Conservation (phyloP, 1,139 yeast species). For the Martiniozyma asiatica region DNA sequence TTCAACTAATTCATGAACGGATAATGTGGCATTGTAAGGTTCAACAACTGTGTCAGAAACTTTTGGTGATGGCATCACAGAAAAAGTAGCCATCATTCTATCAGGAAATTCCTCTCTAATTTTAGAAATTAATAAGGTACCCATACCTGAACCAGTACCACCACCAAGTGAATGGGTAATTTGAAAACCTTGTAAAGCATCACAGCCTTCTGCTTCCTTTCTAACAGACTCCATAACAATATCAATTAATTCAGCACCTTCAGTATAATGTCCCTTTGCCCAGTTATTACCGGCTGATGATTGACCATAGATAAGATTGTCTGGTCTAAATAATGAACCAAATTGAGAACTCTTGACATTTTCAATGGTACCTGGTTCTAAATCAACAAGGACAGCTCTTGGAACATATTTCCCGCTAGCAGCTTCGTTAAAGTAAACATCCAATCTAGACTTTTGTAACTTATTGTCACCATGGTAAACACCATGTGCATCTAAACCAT, state of each 20-base stretch:
- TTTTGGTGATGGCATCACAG: conserved; percentile 85
- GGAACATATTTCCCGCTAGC: conserved; percentile 81
- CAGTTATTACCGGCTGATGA: conserved; percentile 91
- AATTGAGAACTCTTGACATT: conserved; percentile 64
- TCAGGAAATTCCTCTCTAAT: conserved; percentile 85
- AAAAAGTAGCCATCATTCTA: conserved; percentile 92
- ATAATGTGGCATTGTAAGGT: conserved; percentile 86
- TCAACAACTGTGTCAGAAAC: conserved; percentile 89
- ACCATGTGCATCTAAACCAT: conserved; percentile 82
- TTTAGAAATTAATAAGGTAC: conserved; percentile 68
- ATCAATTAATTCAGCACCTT: conserved; percentile 89
- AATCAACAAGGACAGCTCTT: conserved; percentile 82
- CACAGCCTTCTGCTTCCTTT: conserved; percentile 90
- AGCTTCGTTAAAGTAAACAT: conserved; percentile 57
- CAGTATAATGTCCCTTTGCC: conserved; percentile 96
- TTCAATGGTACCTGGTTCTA: conserved; percentile 90
- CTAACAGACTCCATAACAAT: conserved; percentile 80
- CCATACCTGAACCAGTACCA: conserved; percentile 97
- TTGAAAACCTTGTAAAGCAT: conserved; percentile 89
- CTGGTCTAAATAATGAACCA: conserved; percentile 84
- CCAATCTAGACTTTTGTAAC: conserved; percentile 47
- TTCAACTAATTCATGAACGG: conserved; percentile 87
- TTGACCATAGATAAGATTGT: conserved; percentile 79
- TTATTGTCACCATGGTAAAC: conserved; percentile 59
- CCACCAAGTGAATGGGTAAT: conserved; percentile 91